phyloP scores from a whole-genome alignment of 1,284 basidiomycete species.

The Trichosporon asahii region DNA sequence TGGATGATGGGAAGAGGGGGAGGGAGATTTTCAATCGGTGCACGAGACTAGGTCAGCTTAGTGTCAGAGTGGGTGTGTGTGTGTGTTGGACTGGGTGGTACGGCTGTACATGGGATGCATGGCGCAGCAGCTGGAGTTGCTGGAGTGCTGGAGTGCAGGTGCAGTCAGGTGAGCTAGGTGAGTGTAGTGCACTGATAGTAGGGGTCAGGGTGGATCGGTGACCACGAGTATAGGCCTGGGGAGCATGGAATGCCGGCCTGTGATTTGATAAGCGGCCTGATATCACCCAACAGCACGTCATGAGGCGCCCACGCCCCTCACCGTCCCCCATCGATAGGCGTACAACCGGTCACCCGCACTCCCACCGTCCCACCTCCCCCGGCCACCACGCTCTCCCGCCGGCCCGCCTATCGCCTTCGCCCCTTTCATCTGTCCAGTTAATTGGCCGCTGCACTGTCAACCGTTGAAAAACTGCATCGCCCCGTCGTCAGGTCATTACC shows the following conservation, averaged over 20 bases:
- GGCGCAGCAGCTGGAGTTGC: neutral
- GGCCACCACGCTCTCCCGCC: no score
- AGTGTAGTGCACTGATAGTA: neutral
- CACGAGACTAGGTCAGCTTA: neutral
- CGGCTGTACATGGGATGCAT: neutral
- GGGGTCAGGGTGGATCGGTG: neutral
- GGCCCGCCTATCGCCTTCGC: neutral
- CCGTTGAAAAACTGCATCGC: neutral
- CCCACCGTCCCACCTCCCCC: no score
- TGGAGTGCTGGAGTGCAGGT: no score
- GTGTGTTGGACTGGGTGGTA: no score
- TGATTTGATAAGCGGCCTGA: neutral
- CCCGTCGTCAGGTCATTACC: neutral
- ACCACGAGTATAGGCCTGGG: neutral
- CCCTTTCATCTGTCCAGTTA: neutral
- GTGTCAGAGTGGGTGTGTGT: neutral
- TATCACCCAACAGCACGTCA: conserved; percentile 1
- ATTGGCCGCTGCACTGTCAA: neutral
- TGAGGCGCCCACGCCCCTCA: neutral
- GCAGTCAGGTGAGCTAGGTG: neutral
- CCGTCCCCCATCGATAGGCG: neutral
- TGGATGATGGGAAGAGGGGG: neutral
- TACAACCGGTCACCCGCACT: neutral
- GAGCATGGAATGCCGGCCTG: neutral
- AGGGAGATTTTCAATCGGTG: neutral